Evolutionary conservation across 345 rosid species (phyloP).

Genomic region (Syzygium aromaticum): DNA sequence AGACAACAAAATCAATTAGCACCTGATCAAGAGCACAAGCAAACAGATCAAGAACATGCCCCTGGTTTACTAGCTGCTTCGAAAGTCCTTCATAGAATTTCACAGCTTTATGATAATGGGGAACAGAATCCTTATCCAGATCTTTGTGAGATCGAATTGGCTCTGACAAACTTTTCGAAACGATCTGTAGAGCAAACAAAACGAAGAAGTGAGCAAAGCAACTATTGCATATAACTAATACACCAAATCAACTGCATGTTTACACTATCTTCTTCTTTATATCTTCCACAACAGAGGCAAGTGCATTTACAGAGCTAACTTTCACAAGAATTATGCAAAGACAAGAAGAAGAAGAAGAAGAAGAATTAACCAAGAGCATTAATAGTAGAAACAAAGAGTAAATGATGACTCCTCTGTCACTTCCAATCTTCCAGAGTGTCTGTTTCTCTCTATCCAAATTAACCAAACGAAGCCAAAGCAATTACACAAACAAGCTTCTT

Average conservation of each 20-base stretch:
- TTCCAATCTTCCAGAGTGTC: neutral
- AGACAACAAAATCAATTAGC: neutral
- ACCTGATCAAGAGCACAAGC: slow-evolving; percentile 98
- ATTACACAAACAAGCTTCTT: neutral
- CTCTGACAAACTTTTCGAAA: slow-evolving; percentile 68
- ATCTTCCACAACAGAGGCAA: neutral
- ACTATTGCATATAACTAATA: neutral
- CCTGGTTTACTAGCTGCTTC: slow-evolving; percentile 95
- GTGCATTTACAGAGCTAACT: neutral
- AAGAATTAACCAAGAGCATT: neutral
- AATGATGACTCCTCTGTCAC: neutral
- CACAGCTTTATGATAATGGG: slow-evolving; percentile 64
- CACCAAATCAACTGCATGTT: neutral
- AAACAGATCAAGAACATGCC: slow-evolving; percentile 92
- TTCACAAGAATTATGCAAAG: neutral
- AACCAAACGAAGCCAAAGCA: neutral
- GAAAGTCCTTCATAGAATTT: slow-evolving; percentile 72
- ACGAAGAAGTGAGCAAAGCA: neutral
- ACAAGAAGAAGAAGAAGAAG: neutral
- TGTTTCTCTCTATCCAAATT: neutral
- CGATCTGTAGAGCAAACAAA: slow-evolving; percentile 45
- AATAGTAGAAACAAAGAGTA: neutral
- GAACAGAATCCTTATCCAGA: slow-evolving; percentile 82
- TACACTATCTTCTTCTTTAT: neutral
- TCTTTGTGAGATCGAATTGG: slow-evolving; percentile 98